Evolutionary conservation across 1,139 yeast genomes (phyloP), one percentile per base, ranked within the genome.

Genomic region (Sugiyamaella xylanicola): DNA sequence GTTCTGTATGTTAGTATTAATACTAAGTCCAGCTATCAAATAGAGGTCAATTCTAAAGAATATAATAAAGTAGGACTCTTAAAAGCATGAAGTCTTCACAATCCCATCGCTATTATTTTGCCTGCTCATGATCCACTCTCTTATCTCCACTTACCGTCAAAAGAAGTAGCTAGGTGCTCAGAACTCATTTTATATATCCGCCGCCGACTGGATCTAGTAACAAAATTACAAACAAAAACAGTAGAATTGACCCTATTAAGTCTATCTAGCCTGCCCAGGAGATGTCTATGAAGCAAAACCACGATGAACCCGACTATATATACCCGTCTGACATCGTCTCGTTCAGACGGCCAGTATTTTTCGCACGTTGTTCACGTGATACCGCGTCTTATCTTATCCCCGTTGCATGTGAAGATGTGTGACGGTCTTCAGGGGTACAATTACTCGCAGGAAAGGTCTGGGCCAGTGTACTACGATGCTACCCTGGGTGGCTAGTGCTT

Each of bases 1-100:
- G 81, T 61, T 84, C 87, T 63, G 16, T 15, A 3, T 2, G 51
- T 48, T 48, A 45, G 48, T 45, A 21, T 42, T 11, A 5, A 25
- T 11, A 25, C 32, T 25, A 25, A 25, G 5, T 25, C 32, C 32
- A 25, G 5, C 32, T 25, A 5, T n/a, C n/a, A n/a, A n/a, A n/a
- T n/a, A n/a, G n/a, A n/a, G n/a, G n/a, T n/a, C n/a, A n/a, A n/a
- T n/a, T n/a, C n/a, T n/a, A n/a, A n/a, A n/a, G n/a, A n/a, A n/a
- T n/a, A n/a, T n/a, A n/a, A n/a, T n/a, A 36, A 36, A 36, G 16
- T 36, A n/a, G 5, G 7, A 36, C 40, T n/a, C n/a, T 36, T 36
- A 13, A 16, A 36, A n/a, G 11, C 40, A 36, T 7, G 5, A 7
- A n/a, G 5, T 16, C 22, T 11, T 21, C 15, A 17, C 49, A 16